A percentile compares a stretch with the other conserved stretches of the same genome.
Conservation (phyloP, 345 rosid genomes). For the Lepidium didymum region DNA sequence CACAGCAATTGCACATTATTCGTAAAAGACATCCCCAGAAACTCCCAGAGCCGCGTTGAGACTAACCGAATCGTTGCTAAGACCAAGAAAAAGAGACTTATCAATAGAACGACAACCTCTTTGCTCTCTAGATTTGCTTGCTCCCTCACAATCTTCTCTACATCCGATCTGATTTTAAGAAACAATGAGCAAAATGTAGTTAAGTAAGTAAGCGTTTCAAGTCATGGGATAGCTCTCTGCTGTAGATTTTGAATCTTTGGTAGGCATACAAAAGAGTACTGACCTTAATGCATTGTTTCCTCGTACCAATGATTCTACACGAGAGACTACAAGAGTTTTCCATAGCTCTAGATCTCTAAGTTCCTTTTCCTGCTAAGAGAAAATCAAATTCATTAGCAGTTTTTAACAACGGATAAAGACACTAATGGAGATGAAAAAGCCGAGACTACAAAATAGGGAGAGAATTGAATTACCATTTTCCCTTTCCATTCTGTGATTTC, state of each 20-base stretch:
- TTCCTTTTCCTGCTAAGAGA: constrained; percentile 46
- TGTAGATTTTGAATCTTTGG: neutral
- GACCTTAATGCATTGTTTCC: constrained; percentile 74
- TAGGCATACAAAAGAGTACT: constrained; percentile 13
- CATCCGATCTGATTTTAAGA: constrained; percentile 42
- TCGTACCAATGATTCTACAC: constrained; percentile 45
- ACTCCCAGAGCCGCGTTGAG: constrained; percentile 33
- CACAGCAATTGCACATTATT: constrained; percentile 33
- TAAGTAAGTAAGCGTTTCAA: neutral
- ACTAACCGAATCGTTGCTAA: constrained; percentile 55
- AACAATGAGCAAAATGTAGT: neutral
- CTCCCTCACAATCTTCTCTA: constrained; percentile 48
- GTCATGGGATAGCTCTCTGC: neutral
- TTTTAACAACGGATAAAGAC: neutral
- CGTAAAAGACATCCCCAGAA: constrained; percentile 25
- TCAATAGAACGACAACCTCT: constrained; percentile 53
- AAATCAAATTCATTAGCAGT: neutral
- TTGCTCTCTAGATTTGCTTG: constrained; percentile 59
- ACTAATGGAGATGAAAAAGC: neutral
- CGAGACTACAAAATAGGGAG: neutral
- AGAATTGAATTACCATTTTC: constrained; percentile 35
- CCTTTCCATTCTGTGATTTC: constrained; percentile 58
- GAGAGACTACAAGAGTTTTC: constrained; percentile 52
- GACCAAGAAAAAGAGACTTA: constrained; percentile 60
- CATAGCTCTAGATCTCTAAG: constrained; percentile 48